These are phyloP conservation scores for Glutinoglossum americanum DNA, from an alignment of 495 filamentous ascomycete genomes.

Conservation along the genomic window DNA sequence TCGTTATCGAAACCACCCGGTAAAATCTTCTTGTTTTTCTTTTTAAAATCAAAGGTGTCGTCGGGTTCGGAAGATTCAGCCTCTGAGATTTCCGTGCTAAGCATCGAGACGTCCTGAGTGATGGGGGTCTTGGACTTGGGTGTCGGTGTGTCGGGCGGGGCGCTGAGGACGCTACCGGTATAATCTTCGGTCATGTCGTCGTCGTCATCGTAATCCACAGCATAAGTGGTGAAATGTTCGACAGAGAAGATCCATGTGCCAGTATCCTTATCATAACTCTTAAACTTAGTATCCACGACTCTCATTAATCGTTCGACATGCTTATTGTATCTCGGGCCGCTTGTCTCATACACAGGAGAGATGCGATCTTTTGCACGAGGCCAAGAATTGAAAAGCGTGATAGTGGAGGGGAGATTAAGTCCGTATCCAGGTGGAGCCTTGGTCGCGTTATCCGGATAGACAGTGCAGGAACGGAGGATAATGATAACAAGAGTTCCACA, in stretches of 20 bases:
- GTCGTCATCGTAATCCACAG: conserved; percentile 68
- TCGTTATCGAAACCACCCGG: conserved; percentile 56
- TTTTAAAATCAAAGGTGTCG: conserved; percentile 68
- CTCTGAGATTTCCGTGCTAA: conserved; percentile 9
- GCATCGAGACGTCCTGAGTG: conserved; percentile 9
- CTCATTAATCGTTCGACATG: conserved; percentile 64
- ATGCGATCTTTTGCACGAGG: conserved; percentile 47
- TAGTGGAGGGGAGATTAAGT: conserved; percentile 72
- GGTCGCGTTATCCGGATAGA: conserved; percentile 50
- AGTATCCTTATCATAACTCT: conserved; percentile 50
- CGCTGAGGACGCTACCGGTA: conserved; percentile 32
- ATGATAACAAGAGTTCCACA: conserved; percentile 53
- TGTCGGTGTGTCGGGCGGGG: conserved; percentile 36
- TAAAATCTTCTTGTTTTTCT: conserved; percentile 27
- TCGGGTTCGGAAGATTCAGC: conserved; percentile 31
- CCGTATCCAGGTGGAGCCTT: conserved; percentile 72
- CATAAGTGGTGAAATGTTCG: conserved; percentile 89
- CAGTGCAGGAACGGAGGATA: conserved; percentile 52
- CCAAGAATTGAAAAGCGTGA: conserved; percentile 75
- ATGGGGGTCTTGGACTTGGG: conserved; percentile 22
- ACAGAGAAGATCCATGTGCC: conserved; percentile 85
- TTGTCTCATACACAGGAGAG: conserved; percentile 28
- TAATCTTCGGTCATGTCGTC: conserved; percentile 25
- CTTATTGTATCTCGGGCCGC: conserved; percentile 40
- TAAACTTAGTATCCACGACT: conserved; percentile 58